Base-by-base conservation (phyloP, 2,329 filamentous ascomycete genomes). In the Karstenula rhodostoma region DNA sequence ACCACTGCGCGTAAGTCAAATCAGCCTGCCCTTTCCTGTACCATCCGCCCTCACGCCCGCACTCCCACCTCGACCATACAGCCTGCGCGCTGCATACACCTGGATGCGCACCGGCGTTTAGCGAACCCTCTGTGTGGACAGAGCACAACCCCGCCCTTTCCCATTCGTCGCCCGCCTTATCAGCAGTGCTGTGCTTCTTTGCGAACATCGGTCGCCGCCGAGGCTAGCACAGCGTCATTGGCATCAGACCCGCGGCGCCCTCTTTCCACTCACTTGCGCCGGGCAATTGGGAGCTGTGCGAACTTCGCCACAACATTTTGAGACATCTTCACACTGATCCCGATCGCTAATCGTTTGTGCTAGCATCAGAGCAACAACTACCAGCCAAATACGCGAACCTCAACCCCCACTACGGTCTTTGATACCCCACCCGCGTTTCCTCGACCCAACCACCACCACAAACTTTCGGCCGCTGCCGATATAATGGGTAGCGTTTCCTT, bases 401-500 rank as follows among this genome's bases (percentile, higher is more conserved):
- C 62, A 57, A 69, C 68, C 66, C 66, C 70, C 63, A 67, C 60
- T 67, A 58, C 59, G 54, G 65, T 57, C 61, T 61, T 60, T 58
- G 57, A 70, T 67, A 66, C 60, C 67, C 59, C 58, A 32, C 42
- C 46, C 47, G 27, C 40, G 15, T 47, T 22, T 40, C 44, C 65
- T 62, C 56, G 63, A 70, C 51, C 47, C 51, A 57, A 52, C 42
- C 40, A 61, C 68, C 67, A 71, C 63, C 64, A 61, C 63, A 61
- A 37, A 69, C 66, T 56, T 74, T 83, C 82, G 82, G 82, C 82
- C 80, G 76, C 76, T 69, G 82, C 82, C 82, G 81, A 82, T 81
- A 83, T 80, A 78, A 84, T 84, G 82, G 82, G 81, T 80, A 78
- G 78, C 77, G 82, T 84, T 73, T 81, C 81, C 64, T 83, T 84